Evolutionary conservation across 2,329 filamentous ascomycete genomes (phyloP).

Genomic region (Pyrenophora tritici-repentis): DNA sequence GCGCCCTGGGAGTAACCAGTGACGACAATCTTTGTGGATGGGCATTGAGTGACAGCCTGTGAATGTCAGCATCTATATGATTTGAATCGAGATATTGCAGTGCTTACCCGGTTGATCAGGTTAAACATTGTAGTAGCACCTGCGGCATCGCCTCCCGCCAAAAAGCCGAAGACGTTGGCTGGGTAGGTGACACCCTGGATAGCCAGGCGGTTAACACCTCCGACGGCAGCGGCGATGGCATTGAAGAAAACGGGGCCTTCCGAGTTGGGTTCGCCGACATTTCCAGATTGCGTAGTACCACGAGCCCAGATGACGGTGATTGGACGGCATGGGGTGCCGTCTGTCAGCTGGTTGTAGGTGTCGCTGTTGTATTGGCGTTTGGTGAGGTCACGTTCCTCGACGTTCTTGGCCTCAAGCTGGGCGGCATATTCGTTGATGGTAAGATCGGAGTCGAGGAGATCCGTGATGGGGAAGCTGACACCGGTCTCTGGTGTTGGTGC

Average conservation of each 20-base stretch:
- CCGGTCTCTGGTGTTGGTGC: constrained; percentile 23
- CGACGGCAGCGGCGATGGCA: constrained; percentile 50
- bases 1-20: constrained; percentile 47
- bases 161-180: constrained; percentile 51
- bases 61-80: neutral
- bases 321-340: constrained; percentile 48
- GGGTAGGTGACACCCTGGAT: constrained; percentile 63
- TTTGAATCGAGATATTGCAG: neutral
- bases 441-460: constrained; percentile 29
- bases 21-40: constrained; percentile 38
- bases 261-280: constrained; percentile 56
- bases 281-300: constrained; percentile 58
- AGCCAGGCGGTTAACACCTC: constrained; percentile 49
- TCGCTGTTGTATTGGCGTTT: constrained; percentile 29
- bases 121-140: constrained; percentile 53
- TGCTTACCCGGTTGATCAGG: constrained; percentile 42
- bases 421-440: constrained; percentile 32
- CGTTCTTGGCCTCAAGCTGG: constrained; percentile 22
- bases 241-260: constrained; percentile 55
- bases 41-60: constrained; percentile 30
- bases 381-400: constrained; percentile 12
- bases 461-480: constrained; percentile 34
- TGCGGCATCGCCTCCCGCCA: constrained; percentile 52
- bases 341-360: constrained; percentile 40
- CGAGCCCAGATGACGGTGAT: constrained; percentile 62